phyloP scores from a whole-genome alignment of 192 early-diverging fungal genomes.

The Coemansia sp. region DNA sequence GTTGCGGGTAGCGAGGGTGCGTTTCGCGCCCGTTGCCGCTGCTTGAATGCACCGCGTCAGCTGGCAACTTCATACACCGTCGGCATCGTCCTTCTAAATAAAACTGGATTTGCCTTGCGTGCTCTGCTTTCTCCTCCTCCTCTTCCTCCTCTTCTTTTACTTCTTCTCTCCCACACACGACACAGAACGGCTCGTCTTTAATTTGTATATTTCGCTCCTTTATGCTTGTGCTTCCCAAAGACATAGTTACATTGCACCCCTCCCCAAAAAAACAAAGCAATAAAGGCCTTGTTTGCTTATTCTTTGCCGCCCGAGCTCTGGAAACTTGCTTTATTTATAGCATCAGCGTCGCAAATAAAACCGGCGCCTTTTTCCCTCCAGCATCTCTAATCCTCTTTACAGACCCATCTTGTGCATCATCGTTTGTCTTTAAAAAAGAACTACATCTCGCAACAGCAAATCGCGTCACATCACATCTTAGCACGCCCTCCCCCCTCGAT shows the following conservation, averaged over 20 bases:
- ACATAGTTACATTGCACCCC: neutral
- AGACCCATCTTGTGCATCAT: neutral
- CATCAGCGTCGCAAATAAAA: neutral
- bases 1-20: neutral
- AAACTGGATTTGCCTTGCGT: constrained; percentile 1
- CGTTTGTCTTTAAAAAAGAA: neutral
- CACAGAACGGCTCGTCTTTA: neutral
- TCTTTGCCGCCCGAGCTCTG: neutral
- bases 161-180: constrained; percentile 2
- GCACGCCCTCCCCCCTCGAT: neutral
- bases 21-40: neutral
- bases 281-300: neutral
- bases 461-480: neutral
- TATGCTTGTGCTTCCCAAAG: neutral
- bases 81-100: constrained; percentile 9
- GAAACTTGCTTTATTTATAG: neutral
- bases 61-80: constrained; percentile 22
- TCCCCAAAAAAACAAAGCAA: neutral
- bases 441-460: neutral
- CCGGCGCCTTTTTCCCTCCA: neutral
- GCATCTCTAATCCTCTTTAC: neutral
- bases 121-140: neutral
- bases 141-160: constrained; percentile 3
- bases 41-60: constrained; percentile 9
- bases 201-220: neutral